These are phyloP conservation scores for Globisporangium rhizosaccharum DNA, from an alignment of 352 stramenopile species.

Conservation along the genomic window DNA sequence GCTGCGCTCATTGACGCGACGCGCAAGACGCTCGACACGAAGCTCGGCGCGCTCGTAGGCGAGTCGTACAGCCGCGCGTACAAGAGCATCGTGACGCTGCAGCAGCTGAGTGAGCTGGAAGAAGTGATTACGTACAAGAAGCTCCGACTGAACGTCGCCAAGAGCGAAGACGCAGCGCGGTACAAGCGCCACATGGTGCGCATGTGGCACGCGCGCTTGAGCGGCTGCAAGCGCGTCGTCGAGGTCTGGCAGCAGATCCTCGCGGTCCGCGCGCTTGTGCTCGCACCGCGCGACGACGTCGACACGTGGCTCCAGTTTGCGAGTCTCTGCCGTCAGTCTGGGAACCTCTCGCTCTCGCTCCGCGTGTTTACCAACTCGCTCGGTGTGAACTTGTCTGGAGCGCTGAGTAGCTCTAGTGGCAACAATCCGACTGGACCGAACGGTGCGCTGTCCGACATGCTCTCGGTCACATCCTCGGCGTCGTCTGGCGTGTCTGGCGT, in stretches of 20 bases:
- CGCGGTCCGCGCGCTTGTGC: slow-evolving; percentile 88
- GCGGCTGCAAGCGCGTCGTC: slow-evolving; percentile 89
- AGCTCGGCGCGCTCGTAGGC: slow-evolving; percentile 93
- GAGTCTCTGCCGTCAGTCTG: slow-evolving; percentile 87
- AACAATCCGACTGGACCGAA: background rate
- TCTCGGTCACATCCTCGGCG: slow-evolving; percentile 40
- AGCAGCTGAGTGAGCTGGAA: slow-evolving; percentile 96
- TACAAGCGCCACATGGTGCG: slow-evolving; percentile 81
- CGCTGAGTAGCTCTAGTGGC: slow-evolving; percentile 9
- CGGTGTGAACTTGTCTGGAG: slow-evolving; percentile 38
- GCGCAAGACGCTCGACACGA: slow-evolving; percentile 90
- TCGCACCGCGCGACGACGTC: slow-evolving; percentile 84
- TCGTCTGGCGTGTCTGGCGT: slow-evolving; percentile 31
- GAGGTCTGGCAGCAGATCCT: slow-evolving; percentile 93
- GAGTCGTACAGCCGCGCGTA: slow-evolving; percentile 98
- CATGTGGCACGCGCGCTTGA: slow-evolving; percentile 83
- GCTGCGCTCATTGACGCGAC: slow-evolving; percentile 92
- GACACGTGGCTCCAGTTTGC: slow-evolving; percentile 92
- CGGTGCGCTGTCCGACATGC: slow-evolving; percentile 28
- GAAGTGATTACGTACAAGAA: slow-evolving; percentile 97
- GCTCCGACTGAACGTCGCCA: slow-evolving; percentile 56
- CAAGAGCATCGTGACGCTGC: slow-evolving; percentile 93
- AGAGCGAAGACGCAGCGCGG: slow-evolving; percentile 62
- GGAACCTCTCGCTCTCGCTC: slow-evolving; percentile 78
- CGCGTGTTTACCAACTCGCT: slow-evolving; percentile 85